phyloP scores from a whole-genome alignment of 148 eudicot species.

The Chenopodium formosanum region DNA sequence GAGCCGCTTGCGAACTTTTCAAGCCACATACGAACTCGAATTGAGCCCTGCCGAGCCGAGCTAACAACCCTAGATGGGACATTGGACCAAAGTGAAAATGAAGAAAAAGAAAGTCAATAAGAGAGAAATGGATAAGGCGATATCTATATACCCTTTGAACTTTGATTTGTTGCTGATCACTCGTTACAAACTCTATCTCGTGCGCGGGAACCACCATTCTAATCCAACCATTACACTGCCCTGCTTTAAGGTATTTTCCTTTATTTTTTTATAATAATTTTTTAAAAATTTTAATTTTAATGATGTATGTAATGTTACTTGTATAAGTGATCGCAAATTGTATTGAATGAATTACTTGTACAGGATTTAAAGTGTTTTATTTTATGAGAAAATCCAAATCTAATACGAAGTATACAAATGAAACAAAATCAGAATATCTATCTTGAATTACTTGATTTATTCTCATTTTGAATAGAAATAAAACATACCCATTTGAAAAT shows the following conservation, averaged over 20 bases:
- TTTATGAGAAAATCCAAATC: not conserved
- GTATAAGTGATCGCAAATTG: no score
- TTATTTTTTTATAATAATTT: not conserved
- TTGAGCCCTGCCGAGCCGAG: no score
- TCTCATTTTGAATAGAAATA: no score
- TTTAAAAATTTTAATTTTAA: no score
- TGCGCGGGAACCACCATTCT: not conserved
- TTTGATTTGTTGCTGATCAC: not conserved
- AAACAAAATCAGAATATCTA: not conserved
- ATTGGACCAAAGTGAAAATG: not conserved
- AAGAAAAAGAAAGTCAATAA: not conserved
- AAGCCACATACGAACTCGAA: no score
- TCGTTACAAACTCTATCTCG: conserved; percentile 14
- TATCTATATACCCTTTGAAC: not conserved
- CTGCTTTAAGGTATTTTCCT: not conserved
- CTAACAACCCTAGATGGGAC: not conserved
- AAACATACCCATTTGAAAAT: no score
- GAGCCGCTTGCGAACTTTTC: no score
- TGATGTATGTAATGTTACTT: no score
- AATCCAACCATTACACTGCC: not conserved
- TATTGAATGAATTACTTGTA: not conserved
- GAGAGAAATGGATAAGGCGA: conserved; percentile 12
- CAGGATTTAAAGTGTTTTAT: not conserved
- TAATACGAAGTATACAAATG: not conserved
- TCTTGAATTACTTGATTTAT: no score